phyloP scores from a whole-genome alignment of 1,284 basidiomycete genomes.

The Meripilus lineatus region DNA sequence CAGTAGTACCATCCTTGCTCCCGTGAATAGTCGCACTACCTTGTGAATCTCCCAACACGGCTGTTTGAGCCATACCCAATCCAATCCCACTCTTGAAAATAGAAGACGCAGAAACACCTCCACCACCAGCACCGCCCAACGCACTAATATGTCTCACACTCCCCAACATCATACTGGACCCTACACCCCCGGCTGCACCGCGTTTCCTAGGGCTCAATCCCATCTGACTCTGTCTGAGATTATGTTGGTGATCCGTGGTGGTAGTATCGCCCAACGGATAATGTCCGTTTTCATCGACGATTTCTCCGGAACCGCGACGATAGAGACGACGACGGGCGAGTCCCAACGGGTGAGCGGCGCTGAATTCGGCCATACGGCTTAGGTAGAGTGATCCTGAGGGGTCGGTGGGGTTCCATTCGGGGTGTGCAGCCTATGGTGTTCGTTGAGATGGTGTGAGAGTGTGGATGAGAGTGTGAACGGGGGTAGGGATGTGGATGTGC shows the following conservation, averaged over 20 bases:
- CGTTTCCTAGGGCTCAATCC: constrained; percentile 27
- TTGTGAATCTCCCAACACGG: constrained; percentile 68
- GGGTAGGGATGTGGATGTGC: too few species aligned
- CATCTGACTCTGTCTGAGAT: constrained; percentile 63
- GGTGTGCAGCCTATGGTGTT: constrained; percentile 70
- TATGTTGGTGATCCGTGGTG: constrained; percentile 63
- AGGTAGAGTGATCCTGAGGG: constrained; percentile 84
- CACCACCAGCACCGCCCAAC: constrained; percentile 20
- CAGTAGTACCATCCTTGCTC: too few species aligned
- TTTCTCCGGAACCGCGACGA: constrained; percentile 11
- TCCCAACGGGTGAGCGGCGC: constrained; percentile 33
- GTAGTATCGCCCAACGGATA: constrained; percentile 23
- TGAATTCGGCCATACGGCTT: constrained; percentile 73
- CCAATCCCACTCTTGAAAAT: constrained; percentile 36
- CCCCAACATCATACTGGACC: too few species aligned
- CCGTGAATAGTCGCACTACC: constrained; percentile 37
- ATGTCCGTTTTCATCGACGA: background rate
- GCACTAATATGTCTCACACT: constrained; percentile 21
- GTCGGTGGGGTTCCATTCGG: constrained; percentile 90
- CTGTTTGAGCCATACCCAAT: constrained; percentile 58
- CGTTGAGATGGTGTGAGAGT: constrained; percentile 1
- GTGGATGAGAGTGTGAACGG: background rate
- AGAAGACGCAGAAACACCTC: constrained; percentile 29
- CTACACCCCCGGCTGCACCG: constrained; percentile 39
- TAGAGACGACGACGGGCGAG: constrained; percentile 22